Conservation (phyloP, 1,139 yeast genomes). For the Trichomonascaceae sp. region DNA sequence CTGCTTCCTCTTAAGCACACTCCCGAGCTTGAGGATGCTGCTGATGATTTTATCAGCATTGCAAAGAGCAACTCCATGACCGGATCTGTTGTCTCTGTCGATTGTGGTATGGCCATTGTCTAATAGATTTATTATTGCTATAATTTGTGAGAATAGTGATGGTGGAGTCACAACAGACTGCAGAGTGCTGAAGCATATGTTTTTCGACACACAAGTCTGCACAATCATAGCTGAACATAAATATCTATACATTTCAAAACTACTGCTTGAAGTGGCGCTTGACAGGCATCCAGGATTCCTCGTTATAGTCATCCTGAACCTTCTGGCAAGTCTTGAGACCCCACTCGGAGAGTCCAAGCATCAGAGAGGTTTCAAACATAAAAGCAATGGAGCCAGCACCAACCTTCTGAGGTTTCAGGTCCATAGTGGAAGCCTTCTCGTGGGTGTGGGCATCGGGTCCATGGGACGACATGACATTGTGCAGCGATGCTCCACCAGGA, state of each 20-base stretch:
- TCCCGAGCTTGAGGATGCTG: slow-evolving; percentile 26
- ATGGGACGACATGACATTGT: slow-evolving; percentile 22
- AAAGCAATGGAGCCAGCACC: slow-evolving; percentile 21
- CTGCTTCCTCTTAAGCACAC: slow-evolving; percentile 22
- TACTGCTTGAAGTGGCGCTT: slow-evolving; percentile 9
- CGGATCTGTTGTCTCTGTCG: slow-evolving; percentile 26
- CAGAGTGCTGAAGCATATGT: too few relatives aligned
- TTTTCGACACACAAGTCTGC: not conserved
- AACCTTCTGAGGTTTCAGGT: slow-evolving; percentile 14
- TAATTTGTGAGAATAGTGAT: too few relatives aligned
- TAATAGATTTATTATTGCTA: slow-evolving; percentile 2
- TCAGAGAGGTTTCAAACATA: slow-evolving; percentile 18
- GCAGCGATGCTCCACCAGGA: slow-evolving; percentile 23
- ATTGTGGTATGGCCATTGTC: slow-evolving; percentile 19
- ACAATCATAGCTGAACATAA: not conserved
- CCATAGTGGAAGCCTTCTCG: slow-evolving; percentile 15
- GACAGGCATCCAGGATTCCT: slow-evolving; percentile 15
- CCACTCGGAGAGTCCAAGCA: slow-evolving; percentile 15
- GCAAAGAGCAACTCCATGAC: slow-evolving; percentile 25
- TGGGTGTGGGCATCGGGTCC: slow-evolving; percentile 20
- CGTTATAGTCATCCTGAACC: slow-evolving; percentile 14
- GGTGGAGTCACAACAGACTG: not conserved
- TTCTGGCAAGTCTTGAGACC: slow-evolving; percentile 14
- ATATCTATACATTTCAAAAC: slow-evolving; percentile 2
- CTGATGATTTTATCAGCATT: slow-evolving; percentile 24